phyloP scores from a whole-genome alignment of 129 eudicot species.

The Lonicera japonica region DNA sequence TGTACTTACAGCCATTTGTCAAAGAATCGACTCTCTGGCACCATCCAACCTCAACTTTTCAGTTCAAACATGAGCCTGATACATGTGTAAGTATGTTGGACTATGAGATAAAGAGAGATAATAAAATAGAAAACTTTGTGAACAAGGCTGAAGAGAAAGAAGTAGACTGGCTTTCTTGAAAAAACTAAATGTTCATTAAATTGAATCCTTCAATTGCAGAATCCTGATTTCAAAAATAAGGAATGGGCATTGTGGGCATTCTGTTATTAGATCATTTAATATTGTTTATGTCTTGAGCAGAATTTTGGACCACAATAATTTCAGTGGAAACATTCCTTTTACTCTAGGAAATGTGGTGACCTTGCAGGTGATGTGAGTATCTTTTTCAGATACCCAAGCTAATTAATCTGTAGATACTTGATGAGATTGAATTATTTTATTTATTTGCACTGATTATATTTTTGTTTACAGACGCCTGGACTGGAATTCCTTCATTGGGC shows the following conservation, averaged over 20 bases:
- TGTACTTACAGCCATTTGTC: slow-evolving; percentile 63
- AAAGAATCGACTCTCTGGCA: slow-evolving; percentile 63
- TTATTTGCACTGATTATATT: background rate
- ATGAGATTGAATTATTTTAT: too few relatives aligned
- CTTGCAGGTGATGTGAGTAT: slow-evolving; percentile 67
- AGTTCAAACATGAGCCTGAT: slow-evolving; percentile 53
- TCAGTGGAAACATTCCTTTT: slow-evolving; percentile 55
- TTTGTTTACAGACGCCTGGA: slow-evolving; percentile 62
- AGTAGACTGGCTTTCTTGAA: too few relatives aligned
- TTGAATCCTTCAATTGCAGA: too few relatives aligned
- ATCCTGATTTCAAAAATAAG: too few relatives aligned
- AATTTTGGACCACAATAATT: slow-evolving; percentile 62
- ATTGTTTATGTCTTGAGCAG: slow-evolving; percentile 20
- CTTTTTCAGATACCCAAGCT: slow-evolving; percentile 9
- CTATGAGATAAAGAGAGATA: background rate
- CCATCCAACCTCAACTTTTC: slow-evolving; percentile 51
- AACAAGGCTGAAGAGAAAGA: too few relatives aligned
- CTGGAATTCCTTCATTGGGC: slow-evolving; percentile 50
- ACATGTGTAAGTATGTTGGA: slow-evolving; percentile 65
- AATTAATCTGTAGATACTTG: too few relatives aligned
- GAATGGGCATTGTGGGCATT: background rate
- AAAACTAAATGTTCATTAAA: too few relatives aligned
- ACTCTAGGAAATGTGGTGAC: slow-evolving; percentile 49
- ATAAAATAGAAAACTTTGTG: too few relatives aligned
- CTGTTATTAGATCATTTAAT: background rate